A percentile compares a stretch with the other conserved stretches of the same genome.
Evolutionary conservation across 257 asterid genomes (phyloP).

Genomic region (Fraxinus americana): DNA sequence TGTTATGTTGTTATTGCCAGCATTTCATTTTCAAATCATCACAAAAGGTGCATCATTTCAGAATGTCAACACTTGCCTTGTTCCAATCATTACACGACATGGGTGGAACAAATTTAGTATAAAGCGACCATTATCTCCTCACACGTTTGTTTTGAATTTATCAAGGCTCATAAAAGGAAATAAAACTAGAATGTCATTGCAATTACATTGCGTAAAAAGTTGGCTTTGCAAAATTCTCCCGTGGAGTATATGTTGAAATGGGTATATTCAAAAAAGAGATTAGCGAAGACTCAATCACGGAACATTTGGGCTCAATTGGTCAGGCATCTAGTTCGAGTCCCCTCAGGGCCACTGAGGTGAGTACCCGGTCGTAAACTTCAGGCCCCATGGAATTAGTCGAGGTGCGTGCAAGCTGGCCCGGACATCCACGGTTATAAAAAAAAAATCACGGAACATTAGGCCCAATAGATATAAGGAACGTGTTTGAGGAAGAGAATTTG

Average conservation of each 20-base stretch:
- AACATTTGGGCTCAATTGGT: not conserved
- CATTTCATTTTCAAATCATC: not conserved
- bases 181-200: not conserved
- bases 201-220: not conserved
- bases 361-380: no score
- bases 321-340: no score
- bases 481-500: not conserved
- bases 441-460: no score
- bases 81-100: not conserved
- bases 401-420: no score
- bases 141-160: no score
- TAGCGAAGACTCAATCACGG: not conserved
- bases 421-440: no score
- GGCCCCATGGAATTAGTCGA: no score
- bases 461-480: not conserved
- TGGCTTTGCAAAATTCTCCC: not conserved
- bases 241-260: not conserved
- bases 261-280: not conserved
- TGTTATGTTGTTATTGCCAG: no score
- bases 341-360: no score
- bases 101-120: not conserved
- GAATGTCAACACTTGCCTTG: not conserved
- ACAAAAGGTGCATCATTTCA: not conserved
- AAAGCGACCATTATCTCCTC: not conserved
- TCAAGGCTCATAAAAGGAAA: not conserved